Base-by-base conservation (phyloP, 768 basidiomycete genomes). In the Tubosaeta sp. region DNA sequence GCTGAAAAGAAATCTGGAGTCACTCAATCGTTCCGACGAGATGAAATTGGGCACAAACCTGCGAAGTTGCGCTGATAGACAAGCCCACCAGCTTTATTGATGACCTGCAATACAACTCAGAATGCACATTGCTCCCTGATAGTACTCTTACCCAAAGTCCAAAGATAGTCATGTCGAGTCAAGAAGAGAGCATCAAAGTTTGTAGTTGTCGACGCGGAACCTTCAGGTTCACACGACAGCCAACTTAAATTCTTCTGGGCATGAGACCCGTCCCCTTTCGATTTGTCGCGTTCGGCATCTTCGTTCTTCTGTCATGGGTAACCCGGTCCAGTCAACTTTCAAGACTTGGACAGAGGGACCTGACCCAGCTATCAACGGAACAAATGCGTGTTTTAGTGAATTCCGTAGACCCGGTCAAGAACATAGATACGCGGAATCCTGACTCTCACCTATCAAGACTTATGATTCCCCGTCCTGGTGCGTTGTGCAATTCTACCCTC, bases 81-180 rank as follows among this genome's bases (percentile, higher is more conserved):
- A 30, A 98, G 80, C 7, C 96, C 96, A 24, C 96, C 96, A 13
- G 96, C 96, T 75, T 98, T 98, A 71, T 97, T 98, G 63, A 98
- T 95, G 50, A 97, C 83, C 90, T 93, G 67, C 52, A 67, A 18
- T 32, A 24, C 12, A 22, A 24, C 46, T 55, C 39, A 46, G 61
- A 41, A 32, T 19, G 30, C 7, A 35, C 44, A 1, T 44, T 11
- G 13, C 49, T 34, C 42, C 46, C 14, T 30, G n/a, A 27, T 10
- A 35, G 31, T 46, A 45, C 38, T 65, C 75, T 46, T 72, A 88
- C 90, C 90, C 90, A 92, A 46, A 92, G 81, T 61, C 86, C 81
- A 63, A 79, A 89, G 66, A 91, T 81, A 51, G 85, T 77, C 90
- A 92, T 92, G 36, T 30, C n/a, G 30, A 39, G 10, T 52, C 49